Evolutionary conservation across 345 rosid genomes (phyloP).

Genomic region (Lepidium aucheri): DNA sequence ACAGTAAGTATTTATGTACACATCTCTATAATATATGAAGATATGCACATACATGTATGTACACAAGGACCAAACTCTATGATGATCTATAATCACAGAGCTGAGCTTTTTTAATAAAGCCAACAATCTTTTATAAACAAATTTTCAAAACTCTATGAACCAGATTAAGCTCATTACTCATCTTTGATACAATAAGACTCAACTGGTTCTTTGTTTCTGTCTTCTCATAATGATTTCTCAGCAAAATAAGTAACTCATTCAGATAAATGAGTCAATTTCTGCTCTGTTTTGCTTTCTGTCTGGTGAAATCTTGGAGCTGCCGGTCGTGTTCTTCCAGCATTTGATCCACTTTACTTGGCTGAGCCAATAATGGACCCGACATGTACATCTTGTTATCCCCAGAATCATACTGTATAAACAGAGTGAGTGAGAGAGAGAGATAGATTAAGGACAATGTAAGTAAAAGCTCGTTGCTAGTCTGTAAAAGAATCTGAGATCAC

Average conservation of each 20-base stretch:
- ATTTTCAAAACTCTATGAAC: constrained; percentile 8
- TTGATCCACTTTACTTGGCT: constrained; percentile 70
- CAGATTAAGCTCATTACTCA: constrained; percentile 6
- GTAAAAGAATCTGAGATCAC: background rate
- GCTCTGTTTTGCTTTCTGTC: constrained; percentile 23
- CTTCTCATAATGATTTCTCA: background rate
- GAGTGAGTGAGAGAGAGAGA: background rate
- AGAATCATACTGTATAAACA: constrained; percentile 34
- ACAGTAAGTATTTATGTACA: background rate
- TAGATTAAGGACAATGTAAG: background rate
- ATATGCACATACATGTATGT: constrained; percentile 6
- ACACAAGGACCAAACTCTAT: constrained; percentile 1
- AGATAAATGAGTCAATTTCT: constrained; percentile 7
- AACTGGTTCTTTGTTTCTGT: background rate
- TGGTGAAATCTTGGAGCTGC: constrained; percentile 60
- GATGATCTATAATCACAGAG: constrained; percentile 10
- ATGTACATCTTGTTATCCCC: constrained; percentile 72
- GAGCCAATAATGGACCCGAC: constrained; percentile 76
- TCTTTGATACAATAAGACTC: constrained; percentile 8
- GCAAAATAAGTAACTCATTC: background rate
- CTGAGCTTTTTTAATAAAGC: constrained; percentile 15
- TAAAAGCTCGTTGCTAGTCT: background rate
- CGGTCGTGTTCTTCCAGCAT: constrained; percentile 88
- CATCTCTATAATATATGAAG: constrained; percentile 17
- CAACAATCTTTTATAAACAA: constrained; percentile 3